Evolutionary conservation across 345 rosid genomes (phyloP).

Genomic region (Combretum micranthum): DNA sequence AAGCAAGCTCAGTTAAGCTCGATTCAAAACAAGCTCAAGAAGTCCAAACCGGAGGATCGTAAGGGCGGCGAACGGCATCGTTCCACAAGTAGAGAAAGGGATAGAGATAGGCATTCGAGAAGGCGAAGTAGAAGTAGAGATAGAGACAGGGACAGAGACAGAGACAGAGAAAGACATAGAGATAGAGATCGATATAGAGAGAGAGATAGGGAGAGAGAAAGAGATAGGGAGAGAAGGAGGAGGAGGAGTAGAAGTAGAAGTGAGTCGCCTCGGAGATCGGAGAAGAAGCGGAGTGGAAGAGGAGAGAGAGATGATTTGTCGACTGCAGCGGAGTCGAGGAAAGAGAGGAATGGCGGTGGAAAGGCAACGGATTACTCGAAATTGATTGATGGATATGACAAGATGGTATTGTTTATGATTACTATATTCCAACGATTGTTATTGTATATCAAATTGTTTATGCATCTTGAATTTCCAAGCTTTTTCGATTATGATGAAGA

Average conservation of each 20-base stretch:
- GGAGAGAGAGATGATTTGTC: conserved; percentile 16
- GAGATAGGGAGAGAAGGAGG: conserved; percentile 6
- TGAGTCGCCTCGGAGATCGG: conserved; percentile 27
- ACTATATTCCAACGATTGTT: background rate
- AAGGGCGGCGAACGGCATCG: conserved; percentile 16
- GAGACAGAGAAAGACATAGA: conserved; percentile 16
- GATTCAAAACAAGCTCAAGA: conserved; percentile 66
- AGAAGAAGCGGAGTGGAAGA: conserved; percentile 24
- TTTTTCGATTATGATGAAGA: too few species aligned
- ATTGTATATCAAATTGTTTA: background rate
- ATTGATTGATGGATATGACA: conserved; percentile 61
- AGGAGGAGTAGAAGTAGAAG: conserved; percentile 35
- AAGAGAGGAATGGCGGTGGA: conserved; percentile 14
- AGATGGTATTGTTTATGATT: conserved; percentile 38
- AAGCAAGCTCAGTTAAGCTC: conserved; percentile 60
- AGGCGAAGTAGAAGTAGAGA: conserved; percentile 41
- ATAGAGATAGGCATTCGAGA: conserved; percentile 27
- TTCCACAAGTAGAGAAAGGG: conserved; percentile 25
- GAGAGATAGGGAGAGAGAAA: conserved; percentile 5
- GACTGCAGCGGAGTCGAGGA: conserved; percentile 15
- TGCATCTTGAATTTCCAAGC: too few species aligned
- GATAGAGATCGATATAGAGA: conserved; percentile 11
- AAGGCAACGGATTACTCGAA: conserved; percentile 44
- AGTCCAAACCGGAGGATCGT: conserved; percentile 25
- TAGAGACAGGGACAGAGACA: conserved; percentile 28